Conservation (phyloP, 257 asterid species). For the Rubia yunnanensis region DNA sequence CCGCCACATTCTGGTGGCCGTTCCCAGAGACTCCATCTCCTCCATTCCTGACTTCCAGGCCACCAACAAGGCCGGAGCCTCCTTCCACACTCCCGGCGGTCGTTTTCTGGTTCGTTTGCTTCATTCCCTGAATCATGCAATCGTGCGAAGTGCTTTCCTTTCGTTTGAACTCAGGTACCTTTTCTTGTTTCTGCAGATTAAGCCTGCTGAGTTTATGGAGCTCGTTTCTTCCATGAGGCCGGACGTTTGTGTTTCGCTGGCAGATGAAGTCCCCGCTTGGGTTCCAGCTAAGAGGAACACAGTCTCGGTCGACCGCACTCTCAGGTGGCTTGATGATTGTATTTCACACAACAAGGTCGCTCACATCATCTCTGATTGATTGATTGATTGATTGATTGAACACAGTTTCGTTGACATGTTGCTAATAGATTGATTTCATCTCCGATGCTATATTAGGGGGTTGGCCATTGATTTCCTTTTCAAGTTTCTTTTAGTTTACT, state of each 20-base stretch:
- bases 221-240: slow-evolving; percentile 76
- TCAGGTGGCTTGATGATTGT: slow-evolving; percentile 92
- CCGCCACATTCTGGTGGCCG: slow-evolving; percentile 53
- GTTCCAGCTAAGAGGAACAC: slow-evolving; percentile 74
- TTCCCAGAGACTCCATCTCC: slow-evolving; percentile 65
- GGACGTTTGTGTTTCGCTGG: slow-evolving; percentile 66
- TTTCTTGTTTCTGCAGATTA: slow-evolving; percentile 34
- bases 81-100: slow-evolving; percentile 84
- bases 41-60: slow-evolving; percentile 64
- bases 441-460: too few relatives aligned
- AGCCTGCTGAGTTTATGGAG: slow-evolving; percentile 59
- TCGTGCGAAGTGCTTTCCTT: background rate
- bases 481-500: background rate
- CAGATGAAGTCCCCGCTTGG: slow-evolving; percentile 98
- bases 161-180: too few relatives aligned
- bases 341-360: slow-evolving; percentile 23
- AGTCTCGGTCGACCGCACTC: slow-evolving; percentile 70
- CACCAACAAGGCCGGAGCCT: slow-evolving; percentile 66
- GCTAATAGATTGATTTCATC: background rate
- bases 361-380: background rate
- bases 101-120: slow-evolving; percentile 61
- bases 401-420: too few relatives aligned
- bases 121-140: background rate
- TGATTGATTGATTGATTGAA: too few relatives aligned
- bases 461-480: too few relatives aligned